Evolutionary conservation across 75 land plant genomes (phyloP), one percentile per base, ranked within the genome.

Genomic region (Ceratopteris richardii): DNA sequence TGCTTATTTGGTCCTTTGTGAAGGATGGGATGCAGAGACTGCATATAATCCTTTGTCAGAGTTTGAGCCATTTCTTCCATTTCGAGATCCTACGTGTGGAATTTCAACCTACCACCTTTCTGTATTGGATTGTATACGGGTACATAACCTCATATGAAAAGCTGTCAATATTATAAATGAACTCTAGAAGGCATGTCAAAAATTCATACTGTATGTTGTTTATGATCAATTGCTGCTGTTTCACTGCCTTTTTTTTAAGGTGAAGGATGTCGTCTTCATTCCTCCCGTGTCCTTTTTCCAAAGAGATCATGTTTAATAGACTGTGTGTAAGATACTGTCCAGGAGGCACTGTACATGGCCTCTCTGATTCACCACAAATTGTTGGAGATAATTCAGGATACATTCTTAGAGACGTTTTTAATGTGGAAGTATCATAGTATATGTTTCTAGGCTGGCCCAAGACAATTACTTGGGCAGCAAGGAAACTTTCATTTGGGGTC

Each of bases 41-140:
- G 79, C 76, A 18, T 76, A 76, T 57, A 28, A 25, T 4, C 68
- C 76, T 19, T 31, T 76, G 52, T 60, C 79, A 23, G 57, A 31
- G 44, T 76, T 76, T 50, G 76, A 71, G 51, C 69, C 79, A 17
- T 76, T 52, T 56, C 42, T 76, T 22, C 70, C 75, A 22, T 76
- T 76, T 57, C 69, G 79, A 31, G 79, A 76, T 60, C 79, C 75
- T 37, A 71, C 79, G 21, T 66, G 70, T 58, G 79, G 79, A 46
- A 66, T 65, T 29, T 76, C 79, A 9, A 76, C 79, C 0, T 76
- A 76, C 53, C 75, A 72, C 39, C 69, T 76, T 23, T 64, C 64
- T 33, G 75, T 76, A 19, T 53, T 60, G 28, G 79, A 76, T 54
- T 76, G 79, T 48, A 64, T 76, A 29, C 63, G 69, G 76, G 79